Base-by-base conservation (phyloP, 192 early-diverging fungal species). In the Entomortierella parvispora region DNA sequence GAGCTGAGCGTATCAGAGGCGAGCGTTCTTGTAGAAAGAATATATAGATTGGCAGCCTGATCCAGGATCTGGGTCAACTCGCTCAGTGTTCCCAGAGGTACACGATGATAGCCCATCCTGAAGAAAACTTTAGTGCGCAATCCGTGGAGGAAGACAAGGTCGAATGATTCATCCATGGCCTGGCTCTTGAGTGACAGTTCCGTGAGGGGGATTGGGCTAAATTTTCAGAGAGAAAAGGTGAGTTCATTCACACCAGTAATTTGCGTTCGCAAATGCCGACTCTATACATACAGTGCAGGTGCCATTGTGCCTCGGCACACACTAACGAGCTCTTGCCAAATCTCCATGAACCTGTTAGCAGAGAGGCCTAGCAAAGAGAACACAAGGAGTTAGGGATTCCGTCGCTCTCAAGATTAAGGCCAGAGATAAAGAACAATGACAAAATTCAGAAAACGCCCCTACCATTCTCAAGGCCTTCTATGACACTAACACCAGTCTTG, bases 91-190 rank as follows among this genome's bases (percentile, higher is more conserved):
- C 82, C 84, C 25, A 84, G 81, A 14, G 90, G 81, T 3, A 92
- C 90, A 23, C 90, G 85, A 15, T 80, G 67, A 59, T 86, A 81
- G 6, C 92, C 92, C 58, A 95, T 81, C 66, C 90, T 82, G n/a
- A 86, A 68, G 18, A 92, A 75, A 17, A 93, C 84, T 52, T 94
- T 89, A 12, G 62, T 81, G 59, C 93, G 85, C 32, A 95, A 68
- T 31, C 80, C 83, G 32, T 80, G 83, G 34, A 95, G 79, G 29
- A 90, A 82, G 12, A 85, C 87, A 31, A 94, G 85, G 67, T 95
- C 92, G 69, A 93, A 95, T 1, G 83, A 80, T 56, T 94, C 93
- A 45, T 93, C 90, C 15, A 81, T 71, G 32, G 90, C 80, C 9
- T 91, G 77, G 12, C 89, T 84, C 54, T 93, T 93, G 10, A 86